A percentile compares a stretch with the other conserved stretches of the same genome.
Evolutionary conservation across 2,329 filamentous ascomycete genomes (phyloP).

Genomic region (Sporothrix schenckii): DNA sequence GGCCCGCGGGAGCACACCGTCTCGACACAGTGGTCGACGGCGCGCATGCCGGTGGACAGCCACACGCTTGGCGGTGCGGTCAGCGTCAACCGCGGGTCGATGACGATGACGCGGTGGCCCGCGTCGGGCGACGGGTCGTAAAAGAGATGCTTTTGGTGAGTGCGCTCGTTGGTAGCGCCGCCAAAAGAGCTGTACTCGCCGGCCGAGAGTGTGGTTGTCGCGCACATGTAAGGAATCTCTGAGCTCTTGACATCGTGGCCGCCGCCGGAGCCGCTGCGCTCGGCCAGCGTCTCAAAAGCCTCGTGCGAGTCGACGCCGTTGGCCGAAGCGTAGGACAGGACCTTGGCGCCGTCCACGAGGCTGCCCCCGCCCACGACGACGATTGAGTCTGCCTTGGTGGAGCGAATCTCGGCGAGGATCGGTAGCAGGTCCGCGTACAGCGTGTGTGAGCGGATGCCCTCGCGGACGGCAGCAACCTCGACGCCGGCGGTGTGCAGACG

Average conservation of each 20-base stretch:
- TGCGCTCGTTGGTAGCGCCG: constrained; percentile 37
- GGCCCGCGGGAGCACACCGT: constrained; percentile 52
- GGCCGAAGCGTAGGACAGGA: constrained; percentile 34
- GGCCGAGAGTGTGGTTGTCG: constrained; percentile 37
- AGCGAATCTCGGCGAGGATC: constrained; percentile 30
- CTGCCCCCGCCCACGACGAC: constrained; percentile 36
- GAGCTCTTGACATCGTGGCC: constrained; percentile 25
- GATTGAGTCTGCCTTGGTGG: constrained; percentile 33
- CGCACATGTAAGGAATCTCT: constrained; percentile 35
- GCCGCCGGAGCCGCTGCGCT: background rate
- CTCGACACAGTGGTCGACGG: constrained; percentile 62
- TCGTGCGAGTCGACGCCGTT: constrained; percentile 35
- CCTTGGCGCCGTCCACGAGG: constrained; percentile 36
- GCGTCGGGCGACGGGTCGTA: constrained; percentile 38
- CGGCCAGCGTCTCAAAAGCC: constrained; percentile 32
- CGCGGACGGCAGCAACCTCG: constrained; percentile 31
- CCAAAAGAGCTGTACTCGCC: constrained; percentile 37
- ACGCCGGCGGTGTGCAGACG: constrained; percentile 21
- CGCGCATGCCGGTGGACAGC: constrained; percentile 60
- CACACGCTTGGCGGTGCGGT: constrained; percentile 56
- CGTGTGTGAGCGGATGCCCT: constrained; percentile 36
- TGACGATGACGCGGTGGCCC: constrained; percentile 53
- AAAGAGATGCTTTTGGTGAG: constrained; percentile 36
- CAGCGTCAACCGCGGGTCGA: constrained; percentile 52
- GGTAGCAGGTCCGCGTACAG: constrained; percentile 36